phyloP scores from a whole-genome alignment of 2,329 filamentous ascomycete species.

The Cladophialophora bantiana region DNA sequence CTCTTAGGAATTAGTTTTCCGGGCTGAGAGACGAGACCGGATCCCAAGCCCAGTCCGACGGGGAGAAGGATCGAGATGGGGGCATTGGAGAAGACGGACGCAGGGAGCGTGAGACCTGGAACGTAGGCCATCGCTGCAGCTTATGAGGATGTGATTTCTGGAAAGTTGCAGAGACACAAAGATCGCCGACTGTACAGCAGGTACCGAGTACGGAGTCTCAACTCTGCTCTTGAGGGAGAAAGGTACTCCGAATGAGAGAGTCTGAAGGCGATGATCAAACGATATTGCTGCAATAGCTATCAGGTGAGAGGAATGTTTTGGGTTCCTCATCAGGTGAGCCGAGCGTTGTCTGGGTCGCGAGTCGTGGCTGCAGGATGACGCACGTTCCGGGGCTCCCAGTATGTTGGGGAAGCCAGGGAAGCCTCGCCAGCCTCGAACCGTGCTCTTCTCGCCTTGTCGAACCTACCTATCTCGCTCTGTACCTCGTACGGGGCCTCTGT shows the following conservation, averaged over 20 bases:
- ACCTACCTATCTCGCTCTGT: too few species aligned
- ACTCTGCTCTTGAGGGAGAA: not conserved
- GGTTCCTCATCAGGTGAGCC: conserved; percentile 8
- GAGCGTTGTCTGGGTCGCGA: not conserved
- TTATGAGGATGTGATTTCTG: not conserved
- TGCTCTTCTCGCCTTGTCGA: too few species aligned
- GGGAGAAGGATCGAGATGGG: conserved; percentile 78
- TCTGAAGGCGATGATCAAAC: not conserved
- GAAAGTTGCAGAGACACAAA: not conserved
- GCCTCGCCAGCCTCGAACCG: too few species aligned
- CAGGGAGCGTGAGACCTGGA: conserved; percentile 77
- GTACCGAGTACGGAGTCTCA: not conserved
- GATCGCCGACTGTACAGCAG: not conserved
- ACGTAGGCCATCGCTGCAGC: conserved; percentile 73
- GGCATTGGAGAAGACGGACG: conserved; percentile 73
- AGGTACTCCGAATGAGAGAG: not conserved
- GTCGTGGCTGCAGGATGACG: conserved; percentile 14
- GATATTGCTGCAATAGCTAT: not conserved
- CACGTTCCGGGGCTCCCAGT: not conserved
- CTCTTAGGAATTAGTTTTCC: conserved; percentile 50
- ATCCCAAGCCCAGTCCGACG: conserved; percentile 72
- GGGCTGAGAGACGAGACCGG: conserved; percentile 69
- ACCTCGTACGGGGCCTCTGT: too few species aligned
- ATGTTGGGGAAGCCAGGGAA: not conserved
- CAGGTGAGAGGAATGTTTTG: conserved; percentile 8